Conservation (phyloP, 2,329 filamentous ascomycete species). For the Trichoderma guizhouense region DNA sequence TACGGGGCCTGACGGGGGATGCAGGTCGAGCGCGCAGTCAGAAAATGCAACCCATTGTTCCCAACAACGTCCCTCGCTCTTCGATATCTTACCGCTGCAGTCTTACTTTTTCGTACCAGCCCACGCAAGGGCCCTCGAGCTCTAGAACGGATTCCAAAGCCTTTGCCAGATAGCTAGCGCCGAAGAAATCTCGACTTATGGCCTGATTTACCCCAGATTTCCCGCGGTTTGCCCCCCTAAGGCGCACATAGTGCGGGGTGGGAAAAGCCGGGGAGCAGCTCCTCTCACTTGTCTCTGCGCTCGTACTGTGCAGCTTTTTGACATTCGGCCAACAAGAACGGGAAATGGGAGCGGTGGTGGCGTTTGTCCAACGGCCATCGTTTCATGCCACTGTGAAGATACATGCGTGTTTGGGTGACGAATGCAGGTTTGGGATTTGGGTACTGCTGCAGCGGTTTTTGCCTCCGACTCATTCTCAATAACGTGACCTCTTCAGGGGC, state of each 20-base stretch:
- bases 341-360: background rate
- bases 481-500: background rate
- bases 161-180: slow-evolving; percentile 5
- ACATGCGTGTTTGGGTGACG: background rate
- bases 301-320: background rate
- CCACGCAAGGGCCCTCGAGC: background rate
- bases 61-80: background rate
- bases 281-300: background rate
- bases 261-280: slow-evolving; percentile 15
- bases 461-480: background rate
- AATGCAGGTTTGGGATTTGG: background rate
- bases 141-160: slow-evolving; percentile 10
- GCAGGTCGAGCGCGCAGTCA: background rate
- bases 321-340: background rate
- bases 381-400: background rate
- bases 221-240: slow-evolving; percentile 7
- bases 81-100: background rate
- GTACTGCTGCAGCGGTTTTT: background rate
- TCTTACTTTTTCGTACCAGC: background rate
- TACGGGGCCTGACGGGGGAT: slow-evolving; percentile 4
- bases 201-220: slow-evolving; percentile 19
- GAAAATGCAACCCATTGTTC: slow-evolving; percentile 3
- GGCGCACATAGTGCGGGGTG: slow-evolving; percentile 6
- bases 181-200: slow-evolving; percentile 8
- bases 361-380: background rate